phyloP scores from a whole-genome alignment of 495 filamentous ascomycete species.

The Hypoxylon rickii region DNA sequence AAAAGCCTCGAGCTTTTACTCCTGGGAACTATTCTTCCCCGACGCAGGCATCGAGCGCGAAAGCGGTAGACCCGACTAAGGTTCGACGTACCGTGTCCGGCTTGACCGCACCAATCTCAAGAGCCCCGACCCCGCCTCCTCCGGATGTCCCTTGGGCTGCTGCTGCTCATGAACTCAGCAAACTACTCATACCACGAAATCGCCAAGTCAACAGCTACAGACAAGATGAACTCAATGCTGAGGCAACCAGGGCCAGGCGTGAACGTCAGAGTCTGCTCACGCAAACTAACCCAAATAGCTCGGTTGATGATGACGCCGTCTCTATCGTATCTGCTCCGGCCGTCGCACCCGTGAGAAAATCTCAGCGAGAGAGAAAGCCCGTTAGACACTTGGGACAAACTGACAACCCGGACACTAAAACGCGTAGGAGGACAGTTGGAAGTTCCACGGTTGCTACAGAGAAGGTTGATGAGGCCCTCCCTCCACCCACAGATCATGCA shows the following conservation, averaged over 20 bases:
- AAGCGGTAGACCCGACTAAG: slow-evolving; percentile 43
- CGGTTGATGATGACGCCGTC: slow-evolving; percentile 37
- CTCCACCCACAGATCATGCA: not conserved
- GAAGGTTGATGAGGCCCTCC: slow-evolving; percentile 40
- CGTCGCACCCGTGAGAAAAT: slow-evolving; percentile 62
- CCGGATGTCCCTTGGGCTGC: slow-evolving; percentile 84
- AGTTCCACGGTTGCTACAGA: slow-evolving; percentile 54
- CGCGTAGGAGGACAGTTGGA: slow-evolving; percentile 69
- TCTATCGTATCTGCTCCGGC: slow-evolving; percentile 42
- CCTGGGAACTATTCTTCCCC: slow-evolving; percentile 68
- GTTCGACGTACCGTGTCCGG: slow-evolving; percentile 36
- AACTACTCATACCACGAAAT: slow-evolving; percentile 75
- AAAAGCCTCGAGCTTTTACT: slow-evolving; percentile 57
- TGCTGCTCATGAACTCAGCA: slow-evolving; percentile 78
- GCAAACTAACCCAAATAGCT: slow-evolving; percentile 15
- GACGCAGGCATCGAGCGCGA: slow-evolving; percentile 45
- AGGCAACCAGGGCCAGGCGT: slow-evolving; percentile 62
- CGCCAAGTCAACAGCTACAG: slow-evolving; percentile 73
- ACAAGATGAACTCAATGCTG: slow-evolving; percentile 73
- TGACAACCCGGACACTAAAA: slow-evolving; percentile 57
- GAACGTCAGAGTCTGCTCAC: slow-evolving; percentile 62
- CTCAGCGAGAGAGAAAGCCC: slow-evolving; percentile 72
- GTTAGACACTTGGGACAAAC: slow-evolving; percentile 52
- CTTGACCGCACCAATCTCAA: slow-evolving; percentile 14
- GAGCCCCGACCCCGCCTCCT: slow-evolving; percentile 63